These are phyloP conservation scores for Pichia sp. DNA, from an alignment of 1,139 yeast genomes.

Conservation along the genomic window DNA sequence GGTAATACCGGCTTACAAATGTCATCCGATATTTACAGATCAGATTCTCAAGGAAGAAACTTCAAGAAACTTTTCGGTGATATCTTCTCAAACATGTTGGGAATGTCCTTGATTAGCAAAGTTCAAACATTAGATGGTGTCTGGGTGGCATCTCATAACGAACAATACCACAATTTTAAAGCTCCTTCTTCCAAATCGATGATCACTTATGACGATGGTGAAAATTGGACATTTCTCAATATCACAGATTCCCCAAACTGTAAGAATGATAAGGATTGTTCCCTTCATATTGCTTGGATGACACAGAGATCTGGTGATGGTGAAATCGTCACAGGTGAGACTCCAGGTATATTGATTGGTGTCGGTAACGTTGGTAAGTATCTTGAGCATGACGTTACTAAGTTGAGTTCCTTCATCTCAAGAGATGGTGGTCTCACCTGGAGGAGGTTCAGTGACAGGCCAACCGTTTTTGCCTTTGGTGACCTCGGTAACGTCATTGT, in stretches of 20 bases:
- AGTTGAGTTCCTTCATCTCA: slow-evolving; percentile 52
- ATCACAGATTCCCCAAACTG: slow-evolving; percentile 42
- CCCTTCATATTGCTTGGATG: slow-evolving; percentile 48
- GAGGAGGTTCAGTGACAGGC: slow-evolving; percentile 48
- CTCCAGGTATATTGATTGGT: slow-evolving; percentile 63
- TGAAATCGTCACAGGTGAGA: slow-evolving; percentile 54
- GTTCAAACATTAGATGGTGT: slow-evolving; percentile 64
- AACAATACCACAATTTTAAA: slow-evolving; percentile 14
- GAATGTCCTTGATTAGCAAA: slow-evolving; percentile 39
- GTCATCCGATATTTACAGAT: slow-evolving; percentile 41
- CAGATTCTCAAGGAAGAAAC: slow-evolving; percentile 58
- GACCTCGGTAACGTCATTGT: slow-evolving; percentile 74
- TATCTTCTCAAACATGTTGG: slow-evolving; percentile 34
- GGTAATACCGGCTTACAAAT: slow-evolving; percentile 27
- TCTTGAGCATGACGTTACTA: slow-evolving; percentile 36
- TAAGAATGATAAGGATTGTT: slow-evolving; percentile 39
- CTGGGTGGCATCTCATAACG: slow-evolving; percentile 40
- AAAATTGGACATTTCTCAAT: slow-evolving; percentile 41
- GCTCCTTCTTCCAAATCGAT: slow-evolving; percentile 26
- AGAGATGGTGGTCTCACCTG: slow-evolving; percentile 76
- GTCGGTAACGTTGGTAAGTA: slow-evolving; percentile 50
- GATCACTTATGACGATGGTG: slow-evolving; percentile 55
- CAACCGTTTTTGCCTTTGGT: slow-evolving; percentile 59
- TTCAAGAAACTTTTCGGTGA: slow-evolving; percentile 42
- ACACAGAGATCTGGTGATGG: slow-evolving; percentile 57